Evolutionary conservation across 495 filamentous ascomycete genomes (phyloP), one percentile per base, ranked within the genome.

Genomic region (Haplographium delicatum): DNA sequence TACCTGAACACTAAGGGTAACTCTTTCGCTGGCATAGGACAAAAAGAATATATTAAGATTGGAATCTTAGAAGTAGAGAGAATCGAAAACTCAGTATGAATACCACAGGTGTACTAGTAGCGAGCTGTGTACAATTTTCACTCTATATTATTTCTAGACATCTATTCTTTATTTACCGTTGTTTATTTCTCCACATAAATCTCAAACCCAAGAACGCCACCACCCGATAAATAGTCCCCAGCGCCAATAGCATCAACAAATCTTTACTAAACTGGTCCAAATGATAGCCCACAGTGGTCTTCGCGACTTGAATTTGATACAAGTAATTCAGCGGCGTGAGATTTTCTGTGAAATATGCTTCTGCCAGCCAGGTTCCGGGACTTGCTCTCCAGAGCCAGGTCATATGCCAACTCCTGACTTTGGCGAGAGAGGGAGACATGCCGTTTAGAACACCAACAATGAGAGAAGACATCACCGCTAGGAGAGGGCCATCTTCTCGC

Each of bases 301-400:
- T 59, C 24, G 67, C 72, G 28, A 66, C 20, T 7, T 71, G 64
- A 33, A 73, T 63, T 34, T 72, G 42, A 58, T 73, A 72, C 33
- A 78, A 53, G 58, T 76, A 75, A 1, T 45, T 56, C 30, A 76
- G 64, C 1, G 74, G 75, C 34, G 51, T 50, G 13, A 76, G 54
- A 46, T 76, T 66, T 54, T 72, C 62, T 1, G 66, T 68, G 45
- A 78, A 73, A 54, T 80, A 80, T 7, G 71, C 64, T 58, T 82
- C 76, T 2, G 74, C 67, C n/a, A 80, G 65, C 78, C 77, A 82
- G 9, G 73, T 73, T 9, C 68, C 77, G 1, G 78, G 77, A 16
- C 65, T 70, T 4, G 58, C 34, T 10, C 75, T 63, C 77, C 77
- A 82, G 22, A 80, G 59, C 77, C 75, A 81, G 33, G 65, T 69